A percentile compares a stretch with the other conserved stretches of the same genome.
Evolutionary conservation across 495 filamentous ascomycete species (phyloP).

Genomic region (Aspergillus heteromorphus): DNA sequence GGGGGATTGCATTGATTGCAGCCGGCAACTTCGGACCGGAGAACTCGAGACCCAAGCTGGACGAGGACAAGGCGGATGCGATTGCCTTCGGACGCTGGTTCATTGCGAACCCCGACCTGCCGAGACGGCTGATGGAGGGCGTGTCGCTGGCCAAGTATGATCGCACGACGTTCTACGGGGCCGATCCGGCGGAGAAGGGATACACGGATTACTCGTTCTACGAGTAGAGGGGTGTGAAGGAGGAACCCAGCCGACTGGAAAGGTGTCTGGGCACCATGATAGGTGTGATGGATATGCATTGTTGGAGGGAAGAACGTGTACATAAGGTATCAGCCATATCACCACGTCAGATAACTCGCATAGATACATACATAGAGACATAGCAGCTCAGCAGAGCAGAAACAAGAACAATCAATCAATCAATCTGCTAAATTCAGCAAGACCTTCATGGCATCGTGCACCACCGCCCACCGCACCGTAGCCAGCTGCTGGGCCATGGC

Average conservation of each 20-base stretch:
- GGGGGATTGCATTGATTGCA: constrained; percentile 26
- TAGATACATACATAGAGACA: background rate
- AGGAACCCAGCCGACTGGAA: too few species aligned
- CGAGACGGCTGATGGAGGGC: constrained; percentile 51
- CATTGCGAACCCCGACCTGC: constrained; percentile 64
- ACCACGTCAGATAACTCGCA: too few species aligned
- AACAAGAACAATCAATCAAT: background rate
- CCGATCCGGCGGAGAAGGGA: constrained; percentile 38
- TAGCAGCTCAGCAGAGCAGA: background rate
- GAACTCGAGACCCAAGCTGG: constrained; percentile 22
- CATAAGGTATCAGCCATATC: too few species aligned
- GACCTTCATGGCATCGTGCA: constrained; percentile 53
- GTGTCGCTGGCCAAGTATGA: constrained; percentile 52
- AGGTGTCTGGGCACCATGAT: too few species aligned
- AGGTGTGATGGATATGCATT: too few species aligned
- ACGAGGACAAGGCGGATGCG: constrained; percentile 25
- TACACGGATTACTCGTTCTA: constrained; percentile 41
- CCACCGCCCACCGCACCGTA: constrained; percentile 52
- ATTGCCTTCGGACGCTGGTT: constrained; percentile 58
- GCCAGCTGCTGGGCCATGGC: constrained; percentile 48
- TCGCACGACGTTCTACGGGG: constrained; percentile 52
- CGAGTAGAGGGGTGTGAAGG: background rate
- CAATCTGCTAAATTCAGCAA: constrained; percentile 21
- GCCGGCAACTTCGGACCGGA: constrained; percentile 27
- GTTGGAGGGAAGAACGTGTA: too few species aligned